A percentile compares a stretch with the other conserved stretches of the same genome.
phyloP scores from a whole-genome alignment of 2,329 filamentous ascomycete genomes.

The Trichoderma harzianum region DNA sequence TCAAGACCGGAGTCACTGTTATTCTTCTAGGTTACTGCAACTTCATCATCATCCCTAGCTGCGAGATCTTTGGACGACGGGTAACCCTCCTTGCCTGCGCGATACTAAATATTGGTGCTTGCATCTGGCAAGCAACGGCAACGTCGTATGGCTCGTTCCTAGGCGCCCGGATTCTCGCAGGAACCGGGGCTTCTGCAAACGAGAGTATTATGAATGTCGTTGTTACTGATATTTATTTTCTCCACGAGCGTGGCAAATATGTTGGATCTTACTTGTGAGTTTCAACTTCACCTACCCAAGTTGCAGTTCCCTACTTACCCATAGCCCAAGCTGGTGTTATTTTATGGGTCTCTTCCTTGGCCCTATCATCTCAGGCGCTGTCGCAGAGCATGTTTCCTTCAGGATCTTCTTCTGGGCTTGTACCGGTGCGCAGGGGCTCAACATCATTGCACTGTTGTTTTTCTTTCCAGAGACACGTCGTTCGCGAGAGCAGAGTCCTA shows the following conservation, averaged over 20 bases:
- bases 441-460: not conserved
- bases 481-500: not conserved
- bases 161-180: not conserved
- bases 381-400: not conserved
- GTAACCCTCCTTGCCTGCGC: not conserved
- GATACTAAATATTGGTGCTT: not conserved
- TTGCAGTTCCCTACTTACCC: not conserved
- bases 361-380: not conserved
- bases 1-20: not conserved
- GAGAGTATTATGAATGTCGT: not conserved
- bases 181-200: not conserved
- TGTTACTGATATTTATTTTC: not conserved
- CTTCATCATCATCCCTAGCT: not conserved
- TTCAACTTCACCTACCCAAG: not conserved
- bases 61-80: not conserved
- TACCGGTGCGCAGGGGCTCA: not conserved
- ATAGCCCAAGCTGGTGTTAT: not conserved
- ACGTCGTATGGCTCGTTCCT: not conserved
- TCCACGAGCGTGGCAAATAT: not conserved
- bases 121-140: not conserved
- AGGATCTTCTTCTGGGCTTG: not conserved
- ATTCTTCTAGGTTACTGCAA: not conserved
- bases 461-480: not conserved
- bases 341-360: not conserved
- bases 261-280: not conserved